A percentile compares a stretch with the other conserved stretches of the same genome.
phyloP scores from a whole-genome alignment of 257 asterid species.

The Solanum chmielewskii region DNA sequence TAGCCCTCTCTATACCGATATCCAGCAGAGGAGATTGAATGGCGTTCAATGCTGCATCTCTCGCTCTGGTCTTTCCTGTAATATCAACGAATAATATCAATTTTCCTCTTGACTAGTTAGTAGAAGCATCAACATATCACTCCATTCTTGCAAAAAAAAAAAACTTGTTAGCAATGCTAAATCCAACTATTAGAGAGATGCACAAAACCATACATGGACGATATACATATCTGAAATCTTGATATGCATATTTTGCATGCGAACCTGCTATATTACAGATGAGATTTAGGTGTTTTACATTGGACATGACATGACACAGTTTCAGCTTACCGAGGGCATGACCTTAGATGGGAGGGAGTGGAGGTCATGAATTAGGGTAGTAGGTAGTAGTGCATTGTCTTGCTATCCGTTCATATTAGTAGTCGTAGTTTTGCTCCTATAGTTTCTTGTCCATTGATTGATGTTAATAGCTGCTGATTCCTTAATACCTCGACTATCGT shows the following conservation, averaged over 20 bases:
- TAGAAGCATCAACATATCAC: not conserved
- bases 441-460: not conserved
- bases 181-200: not conserved
- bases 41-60: slow-evolving; percentile 91
- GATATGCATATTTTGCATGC: not conserved
- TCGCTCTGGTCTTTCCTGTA: slow-evolving; percentile 86
- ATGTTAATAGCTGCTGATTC: not conserved
- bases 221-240: not conserved
- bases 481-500: not conserved
- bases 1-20: slow-evolving; percentile 89
- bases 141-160: not conserved
- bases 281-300: not conserved
- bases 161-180: not conserved
- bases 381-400: not conserved
- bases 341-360: not conserved
- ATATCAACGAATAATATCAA: slow-evolving; percentile 5
- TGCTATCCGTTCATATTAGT: not conserved
- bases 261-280: not conserved
- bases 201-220: not conserved
- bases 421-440: not conserved
- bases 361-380: not conserved
- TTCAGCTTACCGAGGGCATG: not conserved
- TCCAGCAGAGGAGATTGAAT: slow-evolving; percentile 85
- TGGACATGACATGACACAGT: not conserved
- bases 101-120: not conserved